phyloP scores from a whole-genome alignment of 768 basidiomycete genomes.

The Russula vinacea region DNA sequence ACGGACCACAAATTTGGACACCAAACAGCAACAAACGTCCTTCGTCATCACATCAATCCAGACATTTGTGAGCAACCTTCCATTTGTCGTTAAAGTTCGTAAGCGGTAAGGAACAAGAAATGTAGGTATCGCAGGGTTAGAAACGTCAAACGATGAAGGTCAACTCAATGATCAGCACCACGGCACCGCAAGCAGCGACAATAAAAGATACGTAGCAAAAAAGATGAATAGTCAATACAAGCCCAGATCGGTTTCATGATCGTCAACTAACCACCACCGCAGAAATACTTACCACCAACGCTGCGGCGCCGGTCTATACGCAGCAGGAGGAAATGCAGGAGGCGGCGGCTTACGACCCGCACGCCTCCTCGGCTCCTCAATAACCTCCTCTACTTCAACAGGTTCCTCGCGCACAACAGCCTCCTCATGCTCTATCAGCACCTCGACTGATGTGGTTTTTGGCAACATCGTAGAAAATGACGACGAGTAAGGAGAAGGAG shows the following conservation, averaged over 20 bases:
- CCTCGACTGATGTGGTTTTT: constrained; percentile 69
- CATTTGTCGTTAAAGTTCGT: constrained; percentile 30
- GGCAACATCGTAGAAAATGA: constrained; percentile 58
- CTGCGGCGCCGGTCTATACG: constrained; percentile 31
- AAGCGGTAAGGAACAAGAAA: constrained; percentile 11
- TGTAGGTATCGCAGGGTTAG: constrained; percentile 23
- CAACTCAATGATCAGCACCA: constrained; percentile 17
- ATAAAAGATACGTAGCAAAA: constrained; percentile 27
- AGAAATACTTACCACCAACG: constrained; percentile 28
- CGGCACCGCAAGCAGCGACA: constrained; percentile 24
- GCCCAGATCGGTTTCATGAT: constrained; percentile 25
- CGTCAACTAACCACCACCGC: constrained; percentile 17
- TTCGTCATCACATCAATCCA: not conserved
- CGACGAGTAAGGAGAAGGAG: constrained; percentile 60
- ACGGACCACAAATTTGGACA: not conserved
- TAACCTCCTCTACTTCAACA: constrained; percentile 39
- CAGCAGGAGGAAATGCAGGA: constrained; percentile 43
- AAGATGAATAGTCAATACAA: constrained; percentile 26
- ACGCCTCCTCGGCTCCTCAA: constrained; percentile 44
- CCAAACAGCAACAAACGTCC: constrained; percentile 24
- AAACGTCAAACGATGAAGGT: constrained; percentile 21
- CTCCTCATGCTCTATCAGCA: constrained; percentile 56
- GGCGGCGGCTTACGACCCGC: constrained; percentile 44
- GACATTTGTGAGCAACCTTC: constrained; percentile 20
- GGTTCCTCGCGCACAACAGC: constrained; percentile 36